Percentiles rank a stretch among this genome's conserved stretches.
Evolutionary conservation across 2,329 filamentous ascomycete species (phyloP).

Genomic region (Mariannaea elegans): DNA sequence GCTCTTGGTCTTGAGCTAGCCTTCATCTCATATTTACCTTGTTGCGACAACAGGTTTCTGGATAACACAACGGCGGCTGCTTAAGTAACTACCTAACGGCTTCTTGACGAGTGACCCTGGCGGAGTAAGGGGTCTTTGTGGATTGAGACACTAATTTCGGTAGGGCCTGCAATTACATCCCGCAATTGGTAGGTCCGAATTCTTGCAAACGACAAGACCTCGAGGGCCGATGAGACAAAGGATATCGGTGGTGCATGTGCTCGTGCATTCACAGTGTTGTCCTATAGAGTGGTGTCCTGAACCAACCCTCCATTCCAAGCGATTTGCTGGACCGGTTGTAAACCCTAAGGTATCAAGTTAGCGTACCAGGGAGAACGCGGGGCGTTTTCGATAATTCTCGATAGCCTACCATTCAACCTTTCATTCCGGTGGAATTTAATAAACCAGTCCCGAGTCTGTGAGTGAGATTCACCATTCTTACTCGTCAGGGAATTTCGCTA

Average conservation of each 20-base stretch:
- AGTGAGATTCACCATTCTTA: slow-evolving; percentile 6
- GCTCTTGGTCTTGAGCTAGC: slow-evolving; percentile 11
- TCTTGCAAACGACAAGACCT: not conserved
- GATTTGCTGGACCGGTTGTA: slow-evolving; percentile 7
- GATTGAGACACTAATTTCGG: slow-evolving; percentile 25
- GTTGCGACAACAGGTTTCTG: slow-evolving; percentile 10
- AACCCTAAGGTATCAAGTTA: slow-evolving; percentile 15
- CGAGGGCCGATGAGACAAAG: slow-evolving; percentile 14
- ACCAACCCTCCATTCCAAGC: slow-evolving; percentile 16
- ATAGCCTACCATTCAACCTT: not conserved
- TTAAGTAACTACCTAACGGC: slow-evolving; percentile 4
- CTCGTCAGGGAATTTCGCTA: not conserved
- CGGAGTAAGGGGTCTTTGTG: slow-evolving; percentile 13
- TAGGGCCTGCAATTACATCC: slow-evolving; percentile 12
- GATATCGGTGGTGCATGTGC: slow-evolving; percentile 3
- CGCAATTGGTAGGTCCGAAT: not conserved
- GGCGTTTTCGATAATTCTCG: not conserved
- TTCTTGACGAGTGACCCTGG: slow-evolving; percentile 9
- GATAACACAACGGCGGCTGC: slow-evolving; percentile 6
- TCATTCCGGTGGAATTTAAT: not conserved
- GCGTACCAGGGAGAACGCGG: slow-evolving; percentile 21
- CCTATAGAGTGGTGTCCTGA: not conserved
- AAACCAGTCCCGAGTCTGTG: slow-evolving; percentile 2
- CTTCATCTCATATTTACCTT: slow-evolving; percentile 4
- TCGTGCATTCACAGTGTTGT: not conserved